These are phyloP conservation scores for Crithidia thermophila DNA, from an alignment of 208 protist genomes.

Conservation along the genomic window DNA sequence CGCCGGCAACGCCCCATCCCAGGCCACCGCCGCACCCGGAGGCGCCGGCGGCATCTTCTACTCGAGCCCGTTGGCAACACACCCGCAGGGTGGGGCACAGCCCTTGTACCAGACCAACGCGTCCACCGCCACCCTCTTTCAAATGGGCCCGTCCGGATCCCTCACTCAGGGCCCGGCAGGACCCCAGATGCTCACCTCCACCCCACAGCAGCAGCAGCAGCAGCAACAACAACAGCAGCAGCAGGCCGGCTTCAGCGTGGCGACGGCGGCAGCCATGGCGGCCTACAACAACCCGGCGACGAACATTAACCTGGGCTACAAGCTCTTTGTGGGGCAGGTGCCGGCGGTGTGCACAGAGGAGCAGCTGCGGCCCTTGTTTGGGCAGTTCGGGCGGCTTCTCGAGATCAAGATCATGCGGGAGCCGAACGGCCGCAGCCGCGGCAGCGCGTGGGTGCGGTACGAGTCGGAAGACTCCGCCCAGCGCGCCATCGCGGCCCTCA, in stretches of 20 bases:
- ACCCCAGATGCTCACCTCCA: conserved; percentile 21
- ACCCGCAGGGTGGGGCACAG: conserved; percentile 15
- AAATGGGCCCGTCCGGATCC: conserved; percentile 18
- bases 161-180: conserved; percentile 1
- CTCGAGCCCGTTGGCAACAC: not conserved
- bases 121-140: conserved; percentile 18
- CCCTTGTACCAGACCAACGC: conserved; percentile 29
- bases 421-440: conserved; percentile 69
- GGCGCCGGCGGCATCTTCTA: conserved; percentile 25
- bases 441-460: conserved; percentile 87
- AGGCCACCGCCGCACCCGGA: not conserved
- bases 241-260: not conserved
- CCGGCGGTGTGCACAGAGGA: conserved; percentile 87
- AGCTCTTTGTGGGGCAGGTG: conserved; percentile 90
- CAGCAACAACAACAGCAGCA: conserved; percentile 14
- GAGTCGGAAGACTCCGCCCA: conserved; percentile 57
- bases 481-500: conserved; percentile 68
- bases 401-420: conserved; percentile 90
- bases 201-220: conserved; percentile 13
- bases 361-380: conserved; percentile 74
- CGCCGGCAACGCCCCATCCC: not conserved
- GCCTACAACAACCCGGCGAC: conserved; percentile 23
- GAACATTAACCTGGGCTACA: conserved; percentile 64
- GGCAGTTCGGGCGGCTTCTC: conserved; percentile 63
- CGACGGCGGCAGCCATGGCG: conserved; percentile 9